A percentile compares a stretch with the other conserved stretches of the same genome.
phyloP scores from a whole-genome alignment of 2,329 filamentous ascomycete species.

The Alternaria hordeiaustralica region DNA sequence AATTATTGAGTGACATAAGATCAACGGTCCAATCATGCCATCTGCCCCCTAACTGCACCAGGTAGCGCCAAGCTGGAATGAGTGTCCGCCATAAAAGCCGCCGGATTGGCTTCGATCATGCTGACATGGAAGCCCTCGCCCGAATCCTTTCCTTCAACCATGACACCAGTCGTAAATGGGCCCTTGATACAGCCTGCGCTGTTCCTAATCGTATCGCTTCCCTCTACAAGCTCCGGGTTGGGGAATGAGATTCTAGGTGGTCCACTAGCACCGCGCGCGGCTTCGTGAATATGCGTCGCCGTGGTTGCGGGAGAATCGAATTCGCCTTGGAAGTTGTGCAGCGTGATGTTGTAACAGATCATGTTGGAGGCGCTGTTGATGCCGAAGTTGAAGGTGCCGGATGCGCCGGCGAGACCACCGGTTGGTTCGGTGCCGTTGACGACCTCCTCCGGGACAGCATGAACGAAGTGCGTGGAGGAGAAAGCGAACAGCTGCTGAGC shows the following conservation, averaged over 20 bases:
- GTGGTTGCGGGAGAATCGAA: constrained; percentile 61
- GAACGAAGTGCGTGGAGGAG: constrained; percentile 58
- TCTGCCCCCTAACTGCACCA: constrained; percentile 62
- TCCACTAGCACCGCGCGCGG: constrained; percentile 53
- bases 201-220: constrained; percentile 18
- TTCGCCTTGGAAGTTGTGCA: constrained; percentile 58
- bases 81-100: constrained; percentile 60
- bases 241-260: constrained; percentile 55
- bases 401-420: constrained; percentile 54
- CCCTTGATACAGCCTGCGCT: constrained; percentile 36
- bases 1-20: neutral
- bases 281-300: constrained; percentile 65
- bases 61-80: constrained; percentile 60
- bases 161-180: constrained; percentile 37
- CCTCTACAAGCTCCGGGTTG: constrained; percentile 27
- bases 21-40: constrained; percentile 12
- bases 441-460: constrained; percentile 59
- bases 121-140: constrained; percentile 58
- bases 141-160: constrained; percentile 54
- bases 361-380: constrained; percentile 56
- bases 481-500: constrained; percentile 46
- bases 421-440: constrained; percentile 54
- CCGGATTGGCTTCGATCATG: constrained; percentile 59
- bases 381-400: constrained; percentile 60
- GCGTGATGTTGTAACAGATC: constrained; percentile 60